Evolutionary conservation across 495 filamentous ascomycete genomes (phyloP).

Genomic region (Aspergillus panamensis): DNA sequence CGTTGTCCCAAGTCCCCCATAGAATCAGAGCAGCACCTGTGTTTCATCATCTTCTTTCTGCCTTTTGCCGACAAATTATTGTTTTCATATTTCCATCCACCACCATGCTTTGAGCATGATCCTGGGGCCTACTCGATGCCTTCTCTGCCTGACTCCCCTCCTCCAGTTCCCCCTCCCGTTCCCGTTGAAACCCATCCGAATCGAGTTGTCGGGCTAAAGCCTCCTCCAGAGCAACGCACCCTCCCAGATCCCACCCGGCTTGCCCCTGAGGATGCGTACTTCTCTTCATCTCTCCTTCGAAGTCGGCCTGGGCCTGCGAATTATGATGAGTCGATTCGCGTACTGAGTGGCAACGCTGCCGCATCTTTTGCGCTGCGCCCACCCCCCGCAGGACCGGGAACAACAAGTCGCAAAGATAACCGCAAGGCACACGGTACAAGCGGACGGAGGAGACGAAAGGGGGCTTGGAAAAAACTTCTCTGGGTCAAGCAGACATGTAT

Average conservation of each 20-base stretch:
- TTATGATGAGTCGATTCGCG: constrained; percentile 36
- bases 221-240: constrained; percentile 45
- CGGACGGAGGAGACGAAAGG: constrained; percentile 61
- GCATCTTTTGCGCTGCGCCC: constrained; percentile 38
- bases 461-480: constrained; percentile 86
- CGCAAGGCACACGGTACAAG: constrained; percentile 51
- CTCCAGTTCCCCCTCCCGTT: constrained; percentile 39
- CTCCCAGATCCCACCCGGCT: constrained; percentile 58
- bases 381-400: constrained; percentile 32
- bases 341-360: constrained; percentile 31
- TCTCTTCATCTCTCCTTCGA: constrained; percentile 54
- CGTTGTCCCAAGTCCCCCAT: background rate
- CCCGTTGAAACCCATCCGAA: constrained; percentile 47
- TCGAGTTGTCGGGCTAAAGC: constrained; percentile 33
- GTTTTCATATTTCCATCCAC: background rate
- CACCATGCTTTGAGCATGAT: constrained; percentile 35
- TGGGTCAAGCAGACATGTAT: constrained; percentile 97
- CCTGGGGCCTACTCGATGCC: constrained; percentile 38
- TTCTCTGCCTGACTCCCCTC: constrained; percentile 35
- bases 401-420: constrained; percentile 32
- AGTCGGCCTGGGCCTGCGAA: constrained; percentile 45
- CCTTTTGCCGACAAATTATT: background rate
- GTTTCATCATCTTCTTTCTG: background rate
- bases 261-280: constrained; percentile 81
- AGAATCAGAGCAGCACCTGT: background rate